Conservation (phyloP, 148 eudicot species). For the Vaccinium darrowii region DNA sequence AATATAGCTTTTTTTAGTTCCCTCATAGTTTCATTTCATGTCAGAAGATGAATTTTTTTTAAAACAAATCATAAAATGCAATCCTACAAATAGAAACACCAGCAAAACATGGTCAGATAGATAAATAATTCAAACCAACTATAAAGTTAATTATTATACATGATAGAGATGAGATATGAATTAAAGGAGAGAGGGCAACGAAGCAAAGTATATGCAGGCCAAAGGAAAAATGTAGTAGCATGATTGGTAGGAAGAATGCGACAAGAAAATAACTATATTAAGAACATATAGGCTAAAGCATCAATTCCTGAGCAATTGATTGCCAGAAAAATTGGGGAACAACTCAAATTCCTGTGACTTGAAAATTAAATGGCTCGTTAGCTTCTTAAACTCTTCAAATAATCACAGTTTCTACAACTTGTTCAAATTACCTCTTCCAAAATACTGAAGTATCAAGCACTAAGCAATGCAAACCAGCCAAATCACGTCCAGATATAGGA, state of each 20-base stretch:
- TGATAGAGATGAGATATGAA: neutral
- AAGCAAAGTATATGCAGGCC: neutral
- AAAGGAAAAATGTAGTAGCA: neutral
- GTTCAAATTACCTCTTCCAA: slow-evolving; percentile 59
- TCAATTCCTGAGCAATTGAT: neutral
- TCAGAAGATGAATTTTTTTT: neutral
- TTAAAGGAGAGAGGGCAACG: neutral
- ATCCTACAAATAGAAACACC: neutral
- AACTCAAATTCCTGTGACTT: slow-evolving; percentile 8
- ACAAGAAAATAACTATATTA: neutral
- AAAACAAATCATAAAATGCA: neutral
- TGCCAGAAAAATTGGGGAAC: neutral
- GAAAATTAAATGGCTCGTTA: neutral
- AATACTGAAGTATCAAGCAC: slow-evolving; percentile 84
- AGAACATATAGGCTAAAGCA: neutral
- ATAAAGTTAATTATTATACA: neutral
- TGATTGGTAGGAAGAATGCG: neutral
- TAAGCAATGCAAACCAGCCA: slow-evolving; percentile 65
- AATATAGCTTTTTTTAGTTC: neutral
- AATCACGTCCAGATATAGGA: slow-evolving; percentile 33
- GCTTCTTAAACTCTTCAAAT: neutral
- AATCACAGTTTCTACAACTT: slow-evolving; percentile 4
- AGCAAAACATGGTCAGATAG: neutral
- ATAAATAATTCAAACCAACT: neutral
- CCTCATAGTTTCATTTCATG: neutral